Evolutionary conservation across 805 yeast species (phyloP).

Genomic region (Martiniozyma abietophila): DNA sequence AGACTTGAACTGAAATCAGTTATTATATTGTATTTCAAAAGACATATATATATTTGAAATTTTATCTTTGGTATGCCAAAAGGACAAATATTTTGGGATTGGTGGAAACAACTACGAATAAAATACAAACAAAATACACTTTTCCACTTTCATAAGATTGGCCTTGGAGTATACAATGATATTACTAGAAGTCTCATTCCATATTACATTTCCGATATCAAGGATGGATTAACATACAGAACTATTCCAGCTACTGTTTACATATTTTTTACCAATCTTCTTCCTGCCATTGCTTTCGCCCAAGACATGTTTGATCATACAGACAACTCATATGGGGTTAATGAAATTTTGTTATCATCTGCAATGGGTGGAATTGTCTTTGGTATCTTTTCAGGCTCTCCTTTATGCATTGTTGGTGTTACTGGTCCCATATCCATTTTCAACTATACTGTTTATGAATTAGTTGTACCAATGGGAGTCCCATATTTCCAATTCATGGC

Average conservation of each 20-base stretch:
- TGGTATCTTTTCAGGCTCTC: slow-evolving; percentile 83
- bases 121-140: slow-evolving; percentile 13
- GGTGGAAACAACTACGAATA: slow-evolving; percentile 1
- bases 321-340: slow-evolving; percentile 77
- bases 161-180: slow-evolving; percentile 48
- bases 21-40: no score
- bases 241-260: slow-evolving; percentile 77
- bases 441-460: slow-evolving; percentile 79
- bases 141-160: slow-evolving; percentile 22
- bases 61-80: no score
- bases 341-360: slow-evolving; percentile 75
- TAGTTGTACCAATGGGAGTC: slow-evolving; percentile 44
- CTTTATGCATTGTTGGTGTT: slow-evolving; percentile 91
- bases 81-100: no score
- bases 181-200: slow-evolving; percentile 44
- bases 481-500: slow-evolving; percentile 85
- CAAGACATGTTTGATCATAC: slow-evolving; percentile 96
- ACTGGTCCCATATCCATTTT: slow-evolving; percentile 94
- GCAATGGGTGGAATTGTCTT: slow-evolving; percentile 87
- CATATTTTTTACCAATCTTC: slow-evolving; percentile 79
- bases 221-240: slow-evolving; percentile 75
- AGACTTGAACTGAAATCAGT: no score
- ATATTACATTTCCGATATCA: slow-evolving; percentile 67
- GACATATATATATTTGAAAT: no score
- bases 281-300: slow-evolving; percentile 94